These are phyloP conservation scores for Parmelia sp. DNA, from an alignment of 495 filamentous ascomycete species.

Conservation along the genomic window DNA sequence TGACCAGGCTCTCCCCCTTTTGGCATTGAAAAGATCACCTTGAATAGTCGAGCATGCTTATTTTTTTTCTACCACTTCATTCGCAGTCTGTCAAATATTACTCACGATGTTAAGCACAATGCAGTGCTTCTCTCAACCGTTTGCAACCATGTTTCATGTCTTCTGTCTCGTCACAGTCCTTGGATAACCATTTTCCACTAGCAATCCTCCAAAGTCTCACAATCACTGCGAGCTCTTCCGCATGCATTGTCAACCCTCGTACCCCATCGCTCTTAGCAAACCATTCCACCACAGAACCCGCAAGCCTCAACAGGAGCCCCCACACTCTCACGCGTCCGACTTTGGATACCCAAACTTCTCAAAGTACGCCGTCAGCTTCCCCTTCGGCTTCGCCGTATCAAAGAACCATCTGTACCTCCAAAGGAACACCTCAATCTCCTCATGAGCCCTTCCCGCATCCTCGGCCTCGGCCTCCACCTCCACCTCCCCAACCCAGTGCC, in stretches of 20 bases:
- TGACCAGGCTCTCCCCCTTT: no score
- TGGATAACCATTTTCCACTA: background rate
- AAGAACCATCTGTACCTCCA: conserved; percentile 37
- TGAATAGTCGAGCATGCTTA: no score
- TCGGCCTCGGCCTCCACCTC: conserved; percentile 34
- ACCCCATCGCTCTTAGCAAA: background rate
- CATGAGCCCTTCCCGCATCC: conserved; percentile 20
- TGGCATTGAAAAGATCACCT: no score
- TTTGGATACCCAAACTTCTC: conserved; percentile 21
- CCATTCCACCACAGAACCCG: background rate
- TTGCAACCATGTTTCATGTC: background rate
- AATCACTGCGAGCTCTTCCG: background rate
- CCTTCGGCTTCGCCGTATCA: conserved; percentile 28
- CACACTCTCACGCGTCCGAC: background rate
- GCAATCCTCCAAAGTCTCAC: background rate
- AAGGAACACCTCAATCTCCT: conserved; percentile 33
- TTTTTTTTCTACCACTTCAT: no score
- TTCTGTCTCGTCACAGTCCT: background rate
- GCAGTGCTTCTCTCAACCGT: background rate
- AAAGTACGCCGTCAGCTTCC: conserved; percentile 39
- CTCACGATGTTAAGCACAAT: no score
- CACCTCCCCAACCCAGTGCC: conserved; percentile 37
- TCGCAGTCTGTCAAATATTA: no score
- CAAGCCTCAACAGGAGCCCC: background rate
- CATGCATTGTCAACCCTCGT: no score